A percentile compares a stretch with the other conserved stretches of the same genome.
Evolutionary conservation across 225 moss, liverwort and hornwort species (phyloP).

Genomic region (Marchantia polymorpha): DNA sequence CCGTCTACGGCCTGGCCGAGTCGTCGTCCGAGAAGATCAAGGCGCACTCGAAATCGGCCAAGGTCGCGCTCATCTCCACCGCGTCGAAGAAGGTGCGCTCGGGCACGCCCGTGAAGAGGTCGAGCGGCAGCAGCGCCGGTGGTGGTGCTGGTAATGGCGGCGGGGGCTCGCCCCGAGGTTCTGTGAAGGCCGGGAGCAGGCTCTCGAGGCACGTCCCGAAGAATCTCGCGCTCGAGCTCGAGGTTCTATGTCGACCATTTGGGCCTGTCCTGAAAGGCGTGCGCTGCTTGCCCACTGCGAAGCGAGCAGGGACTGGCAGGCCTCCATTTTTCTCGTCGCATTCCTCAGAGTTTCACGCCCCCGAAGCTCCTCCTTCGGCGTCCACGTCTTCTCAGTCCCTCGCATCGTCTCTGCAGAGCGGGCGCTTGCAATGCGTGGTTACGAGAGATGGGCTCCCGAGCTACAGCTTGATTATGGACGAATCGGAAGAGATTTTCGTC

Average conservation of each 20-base stretch:
- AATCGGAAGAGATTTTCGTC: constrained; percentile 47
- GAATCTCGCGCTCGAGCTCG: constrained; percentile 40
- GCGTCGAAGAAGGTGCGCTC: constrained; percentile 28
- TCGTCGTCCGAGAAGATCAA: constrained; percentile 11
- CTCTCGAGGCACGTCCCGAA: constrained; percentile 33
- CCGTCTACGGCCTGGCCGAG: constrained; percentile 30
- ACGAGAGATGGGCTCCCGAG: constrained; percentile 46
- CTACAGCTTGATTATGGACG: constrained; percentile 51
- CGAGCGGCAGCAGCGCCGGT: too few species aligned
- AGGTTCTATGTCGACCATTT: constrained; percentile 45
- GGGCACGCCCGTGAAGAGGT: constrained; percentile 24
- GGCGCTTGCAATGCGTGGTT: constrained; percentile 43
- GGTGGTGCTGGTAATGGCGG: too few species aligned
- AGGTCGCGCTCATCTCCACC: constrained; percentile 7
- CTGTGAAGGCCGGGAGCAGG: constrained; percentile 14
- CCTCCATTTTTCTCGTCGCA: constrained; percentile 26
- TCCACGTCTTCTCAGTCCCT: constrained; percentile 1
- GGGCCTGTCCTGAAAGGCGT: constrained; percentile 44
- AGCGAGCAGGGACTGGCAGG: constrained; percentile 22
- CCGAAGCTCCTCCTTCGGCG: constrained; percentile 12
- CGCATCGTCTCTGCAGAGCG: constrained; percentile 20
- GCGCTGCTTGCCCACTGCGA: constrained; percentile 35
- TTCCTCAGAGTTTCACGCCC: not conserved
- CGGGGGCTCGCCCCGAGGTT: constrained; percentile 6
- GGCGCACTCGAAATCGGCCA: constrained; percentile 1